phyloP scores from a whole-genome alignment of 73 alveolate species.

The Paramecium sonneborni region DNA sequence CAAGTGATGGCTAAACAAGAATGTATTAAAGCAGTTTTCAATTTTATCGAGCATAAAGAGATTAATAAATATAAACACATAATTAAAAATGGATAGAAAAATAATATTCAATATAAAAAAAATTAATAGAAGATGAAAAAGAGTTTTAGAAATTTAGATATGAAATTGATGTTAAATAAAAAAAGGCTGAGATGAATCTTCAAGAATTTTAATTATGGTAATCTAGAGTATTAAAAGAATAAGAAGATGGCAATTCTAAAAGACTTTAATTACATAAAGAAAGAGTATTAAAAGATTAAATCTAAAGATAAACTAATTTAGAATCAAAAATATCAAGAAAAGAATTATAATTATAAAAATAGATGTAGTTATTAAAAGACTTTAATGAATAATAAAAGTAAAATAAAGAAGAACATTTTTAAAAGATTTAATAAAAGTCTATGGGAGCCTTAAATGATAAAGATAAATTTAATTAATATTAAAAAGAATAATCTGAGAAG shows the following conservation, averaged over 20 bases:
- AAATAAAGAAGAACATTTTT: background rate
- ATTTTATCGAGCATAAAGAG: constrained; percentile 29
- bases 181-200: background rate
- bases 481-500: background rate
- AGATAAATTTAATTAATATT: background rate
- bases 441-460: background rate
- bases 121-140: background rate
- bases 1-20: background rate
- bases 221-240: background rate
- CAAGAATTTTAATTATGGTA: constrained; percentile 8
- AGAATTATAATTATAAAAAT: background rate
- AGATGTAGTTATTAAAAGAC: background rate
- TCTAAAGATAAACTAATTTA: background rate
- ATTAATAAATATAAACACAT: constrained; percentile 7
- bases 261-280: background rate
- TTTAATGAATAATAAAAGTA: background rate
- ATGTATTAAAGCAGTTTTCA: background rate
- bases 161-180: background rate
- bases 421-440: background rate
- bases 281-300: background rate
- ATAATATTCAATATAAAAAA: background rate
- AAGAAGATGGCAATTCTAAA: background rate
- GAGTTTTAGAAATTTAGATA: background rate
- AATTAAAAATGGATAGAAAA: constrained; percentile 21
- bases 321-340: background rate